Evolutionary conservation across 2,329 filamentous ascomycete species (phyloP).

Genomic region (Trichoderma aggressivum): DNA sequence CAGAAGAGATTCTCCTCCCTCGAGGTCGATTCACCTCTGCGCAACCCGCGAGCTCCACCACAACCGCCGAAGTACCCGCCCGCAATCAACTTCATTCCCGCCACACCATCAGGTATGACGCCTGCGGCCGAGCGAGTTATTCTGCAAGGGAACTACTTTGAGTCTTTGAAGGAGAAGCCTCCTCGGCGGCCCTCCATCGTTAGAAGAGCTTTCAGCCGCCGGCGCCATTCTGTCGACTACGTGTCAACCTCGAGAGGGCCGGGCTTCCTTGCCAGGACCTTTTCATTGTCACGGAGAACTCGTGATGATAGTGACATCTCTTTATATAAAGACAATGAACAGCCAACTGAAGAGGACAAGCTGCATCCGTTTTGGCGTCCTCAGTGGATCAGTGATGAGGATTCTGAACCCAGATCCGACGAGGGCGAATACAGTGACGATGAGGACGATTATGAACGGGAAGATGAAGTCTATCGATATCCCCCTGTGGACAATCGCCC

Average conservation of each 20-base stretch:
- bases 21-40: conserved; percentile 58
- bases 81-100: conserved; percentile 58
- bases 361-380: conserved; percentile 62
- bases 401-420: conserved; percentile 33
- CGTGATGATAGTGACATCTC: conserved; percentile 28
- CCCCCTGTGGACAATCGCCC: conserved; percentile 50
- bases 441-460: conserved; percentile 26
- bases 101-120: conserved; percentile 58
- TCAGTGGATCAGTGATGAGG: conserved; percentile 38
- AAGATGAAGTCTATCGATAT: conserved; percentile 44
- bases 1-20: conserved; percentile 48
- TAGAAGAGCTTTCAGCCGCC: conserved; percentile 50
- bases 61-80: conserved; percentile 44
- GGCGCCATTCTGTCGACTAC: conserved; percentile 43
- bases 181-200: conserved; percentile 49
- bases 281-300: conserved; percentile 50
- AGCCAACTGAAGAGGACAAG: conserved; percentile 50
- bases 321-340: conserved; percentile 42
- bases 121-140: conserved; percentile 51
- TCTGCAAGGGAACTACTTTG: conserved; percentile 53
- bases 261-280: conserved; percentile 46
- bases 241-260: conserved; percentile 40
- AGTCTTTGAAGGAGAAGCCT: conserved; percentile 45
- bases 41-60: conserved; percentile 60
- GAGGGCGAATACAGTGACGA: conserved; percentile 36